Base-by-base conservation (phyloP, 2,329 filamentous ascomycete species). In the Colletotrichum acutatum region DNA sequence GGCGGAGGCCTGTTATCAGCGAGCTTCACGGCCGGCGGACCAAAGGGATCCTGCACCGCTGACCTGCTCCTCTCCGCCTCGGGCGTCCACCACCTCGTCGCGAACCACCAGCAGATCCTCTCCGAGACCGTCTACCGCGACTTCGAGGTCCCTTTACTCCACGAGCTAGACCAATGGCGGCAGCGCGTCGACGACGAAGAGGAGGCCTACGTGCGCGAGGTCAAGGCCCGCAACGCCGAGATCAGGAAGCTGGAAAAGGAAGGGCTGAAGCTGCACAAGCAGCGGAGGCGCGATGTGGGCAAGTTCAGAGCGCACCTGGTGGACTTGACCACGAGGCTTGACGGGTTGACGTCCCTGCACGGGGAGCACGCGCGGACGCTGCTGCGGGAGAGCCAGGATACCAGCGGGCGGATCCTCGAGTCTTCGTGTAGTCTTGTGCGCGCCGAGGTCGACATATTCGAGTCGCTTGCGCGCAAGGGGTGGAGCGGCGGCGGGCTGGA, bases 21-120 rank as follows among this genome's bases (percentile, higher is more conserved):
- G 74, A 86, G 84, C 79, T 89, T 88, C 79, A 85, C 85, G 26
- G 79, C 84, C 54, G 61, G 62, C 59, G 28, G 42, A 11, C 42
- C 68, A 56, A 81, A 83, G 57, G 85, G 86, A 57, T 82, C 85
- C 46, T 92, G 90, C 82, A 92, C 91, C 0, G 91, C 90, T 19
- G 90, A 92, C 80, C 86, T 86, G 66, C 84, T 93, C 57, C 83
- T 93, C 72, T 87, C 89, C 34, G 89, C 90, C 14, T 89, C 89
- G 42, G 91, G 91, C 46, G 86, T 93, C 53, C 91, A 93, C 79
- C 90, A 93, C 77, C 85, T 93, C 24, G 85, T 92, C 71, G 91
- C 91, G 58, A 93, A 93, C 82, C 91, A 93, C 83, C 90, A 92
- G 80, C 90, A 92, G 78, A 93, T 93, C 76, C 86, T 93, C 4